These are phyloP conservation scores for Veloporphyrellus conicus DNA, from an alignment of 1,284 basidiomycete species.

Conservation along the genomic window DNA sequence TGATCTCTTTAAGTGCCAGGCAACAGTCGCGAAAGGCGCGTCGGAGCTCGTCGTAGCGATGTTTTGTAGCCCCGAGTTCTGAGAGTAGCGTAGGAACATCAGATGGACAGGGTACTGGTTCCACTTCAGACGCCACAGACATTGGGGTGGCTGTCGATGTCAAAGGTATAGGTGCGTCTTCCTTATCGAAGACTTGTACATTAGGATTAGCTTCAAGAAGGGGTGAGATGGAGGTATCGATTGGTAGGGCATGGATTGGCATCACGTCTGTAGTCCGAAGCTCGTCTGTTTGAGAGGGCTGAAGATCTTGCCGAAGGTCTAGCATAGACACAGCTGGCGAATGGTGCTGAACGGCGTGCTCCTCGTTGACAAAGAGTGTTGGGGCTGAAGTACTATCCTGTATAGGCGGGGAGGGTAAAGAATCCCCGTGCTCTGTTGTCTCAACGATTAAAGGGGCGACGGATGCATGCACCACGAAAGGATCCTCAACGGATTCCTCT, in stretches of 20 bases:
- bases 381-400: constrained; percentile 7
- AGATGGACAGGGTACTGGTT: constrained; percentile 3
- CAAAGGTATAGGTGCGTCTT: not conserved
- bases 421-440: not conserved
- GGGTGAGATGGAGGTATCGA: not conserved
- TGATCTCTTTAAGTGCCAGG: constrained; percentile 56
- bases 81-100: constrained; percentile 39
- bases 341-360: not conserved
- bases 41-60: constrained; percentile 61
- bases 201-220: not conserved
- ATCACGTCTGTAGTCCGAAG: not conserved
- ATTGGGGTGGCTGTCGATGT: not conserved
- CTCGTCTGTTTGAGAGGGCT: not conserved
- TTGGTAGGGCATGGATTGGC: not conserved
- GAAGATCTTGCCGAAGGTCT: constrained; percentile 11
- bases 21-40: constrained; percentile 67
- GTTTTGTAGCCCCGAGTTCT: constrained; percentile 41
- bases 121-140: not conserved
- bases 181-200: not conserved
- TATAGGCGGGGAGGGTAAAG: not conserved
- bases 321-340: constrained; percentile 22
- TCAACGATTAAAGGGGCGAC: not conserved
- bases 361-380: constrained; percentile 14
- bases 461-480: constrained; percentile 4
- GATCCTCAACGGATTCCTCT: constrained; percentile 9